A percentile compares a stretch with the other conserved stretches of the same genome.
Conservation (phyloP, 805 yeast genomes). For the Starmerella roubikii region DNA sequence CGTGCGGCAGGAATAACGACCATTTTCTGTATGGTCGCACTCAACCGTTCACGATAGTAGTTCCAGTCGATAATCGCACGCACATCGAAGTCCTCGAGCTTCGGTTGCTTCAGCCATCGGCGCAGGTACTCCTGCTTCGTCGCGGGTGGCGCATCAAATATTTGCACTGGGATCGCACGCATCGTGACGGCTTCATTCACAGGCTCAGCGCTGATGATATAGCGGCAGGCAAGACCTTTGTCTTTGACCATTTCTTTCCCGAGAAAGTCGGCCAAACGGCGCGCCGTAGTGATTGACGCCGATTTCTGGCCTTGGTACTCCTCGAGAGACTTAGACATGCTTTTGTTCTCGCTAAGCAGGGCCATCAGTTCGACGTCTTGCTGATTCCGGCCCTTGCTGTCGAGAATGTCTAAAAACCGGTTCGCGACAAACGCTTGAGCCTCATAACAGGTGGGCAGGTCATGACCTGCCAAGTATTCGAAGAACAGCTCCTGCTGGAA, state of each 20-base stretch:
- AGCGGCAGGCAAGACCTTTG: slow-evolving; percentile 89
- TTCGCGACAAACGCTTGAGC: slow-evolving; percentile 90
- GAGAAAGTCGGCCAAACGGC: slow-evolving; percentile 79
- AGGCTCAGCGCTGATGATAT: slow-evolving; percentile 77
- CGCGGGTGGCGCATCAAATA: slow-evolving; percentile 66
- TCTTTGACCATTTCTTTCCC: slow-evolving; percentile 96
- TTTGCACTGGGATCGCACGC: slow-evolving; percentile 91
- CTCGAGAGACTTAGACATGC: slow-evolving; percentile 81
- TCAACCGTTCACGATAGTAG: slow-evolving; percentile 79
- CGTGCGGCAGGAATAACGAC: slow-evolving; percentile 95
- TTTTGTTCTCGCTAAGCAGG: slow-evolving; percentile 88
- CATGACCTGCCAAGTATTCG: slow-evolving; percentile 71
- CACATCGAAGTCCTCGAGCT: slow-evolving; percentile 71
- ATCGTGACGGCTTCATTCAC: slow-evolving; percentile 82
- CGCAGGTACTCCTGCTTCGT: slow-evolving; percentile 63
- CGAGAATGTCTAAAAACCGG: slow-evolving; percentile 89
- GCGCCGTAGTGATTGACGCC: slow-evolving; percentile 91
- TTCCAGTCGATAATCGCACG: slow-evolving; percentile 85
- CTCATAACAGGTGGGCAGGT: slow-evolving; percentile 65
- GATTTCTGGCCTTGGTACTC: slow-evolving; percentile 88
- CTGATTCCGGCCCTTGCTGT: slow-evolving; percentile 68
- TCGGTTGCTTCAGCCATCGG: slow-evolving; percentile 75
- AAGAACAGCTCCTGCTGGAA: slow-evolving; percentile 92
- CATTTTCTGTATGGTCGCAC: slow-evolving; percentile 86
- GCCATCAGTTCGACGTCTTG: slow-evolving; percentile 92